These are phyloP conservation scores for Phanerochaete sordida DNA, from an alignment of 768 basidiomycete genomes.

Conservation along the genomic window DNA sequence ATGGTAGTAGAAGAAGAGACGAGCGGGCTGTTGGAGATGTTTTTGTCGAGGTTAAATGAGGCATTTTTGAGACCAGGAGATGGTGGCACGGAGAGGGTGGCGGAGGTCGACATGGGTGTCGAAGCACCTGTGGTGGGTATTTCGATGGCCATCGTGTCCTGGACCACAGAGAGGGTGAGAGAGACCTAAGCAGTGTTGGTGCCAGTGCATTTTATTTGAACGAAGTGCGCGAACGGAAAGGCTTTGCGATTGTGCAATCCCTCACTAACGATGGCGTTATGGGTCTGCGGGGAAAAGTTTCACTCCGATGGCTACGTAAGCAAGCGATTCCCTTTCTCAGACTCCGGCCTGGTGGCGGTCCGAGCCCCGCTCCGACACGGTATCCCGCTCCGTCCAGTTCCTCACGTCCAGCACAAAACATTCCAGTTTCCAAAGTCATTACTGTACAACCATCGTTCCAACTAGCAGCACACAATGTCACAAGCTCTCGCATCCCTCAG, in stretches of 20 bases:
- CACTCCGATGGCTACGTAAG: constrained; percentile 1
- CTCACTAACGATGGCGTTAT: constrained; percentile 14
- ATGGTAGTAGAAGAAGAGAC: constrained; percentile 57
- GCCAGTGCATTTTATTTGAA: not conserved
- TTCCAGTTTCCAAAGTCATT: not conserved
- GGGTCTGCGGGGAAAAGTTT: not conserved
- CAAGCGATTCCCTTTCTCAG: not conserved
- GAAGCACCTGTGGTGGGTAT: constrained; percentile 20
- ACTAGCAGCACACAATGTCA: too few relatives aligned
- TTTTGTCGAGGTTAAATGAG: constrained; percentile 14
- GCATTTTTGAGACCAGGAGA: constrained; percentile 29
- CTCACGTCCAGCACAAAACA: not conserved
- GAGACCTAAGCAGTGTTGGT: not conserved
- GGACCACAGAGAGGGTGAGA: not conserved
- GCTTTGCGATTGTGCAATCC: constrained; percentile 6
- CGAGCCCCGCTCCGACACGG: not conserved
- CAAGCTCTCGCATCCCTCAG: constrained; percentile 6
- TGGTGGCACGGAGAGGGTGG: constrained; percentile 31
- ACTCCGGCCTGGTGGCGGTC: not conserved
- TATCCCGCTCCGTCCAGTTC: too few relatives aligned
- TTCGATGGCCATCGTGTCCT: constrained; percentile 22
- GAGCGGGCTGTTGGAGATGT: constrained; percentile 8
- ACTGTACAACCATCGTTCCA: not conserved
- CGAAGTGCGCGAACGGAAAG: not conserved
- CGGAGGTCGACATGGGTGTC: constrained; percentile 27